Evolutionary conservation across 1,284 basidiomycete genomes (phyloP).

Genomic region (Trametes polyzona): DNA sequence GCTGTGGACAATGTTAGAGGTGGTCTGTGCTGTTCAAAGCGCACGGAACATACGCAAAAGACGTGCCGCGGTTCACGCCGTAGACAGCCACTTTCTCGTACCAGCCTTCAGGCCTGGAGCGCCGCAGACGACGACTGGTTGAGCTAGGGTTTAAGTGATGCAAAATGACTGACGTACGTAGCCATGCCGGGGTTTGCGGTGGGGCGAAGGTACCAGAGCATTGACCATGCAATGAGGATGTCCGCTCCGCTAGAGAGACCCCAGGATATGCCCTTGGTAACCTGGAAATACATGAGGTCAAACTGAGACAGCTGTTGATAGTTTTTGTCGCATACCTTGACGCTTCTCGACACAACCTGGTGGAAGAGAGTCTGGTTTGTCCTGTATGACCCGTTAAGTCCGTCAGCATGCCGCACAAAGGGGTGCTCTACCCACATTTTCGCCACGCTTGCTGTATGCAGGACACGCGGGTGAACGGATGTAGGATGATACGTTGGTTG

Average conservation of each 20-base stretch:
- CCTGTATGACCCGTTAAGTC: constrained; percentile 14
- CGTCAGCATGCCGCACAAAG: not conserved
- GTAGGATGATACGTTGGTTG: too few species aligned
- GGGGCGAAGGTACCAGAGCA: constrained; percentile 36
- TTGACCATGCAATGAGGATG: constrained; percentile 31
- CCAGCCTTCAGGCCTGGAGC: constrained; percentile 14
- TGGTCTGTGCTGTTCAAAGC: not conserved
- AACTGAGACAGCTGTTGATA: not conserved
- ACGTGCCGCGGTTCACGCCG: constrained; percentile 38
- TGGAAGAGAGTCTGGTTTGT: constrained; percentile 23
- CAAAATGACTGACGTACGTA: too few species aligned
- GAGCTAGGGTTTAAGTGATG: too few species aligned
- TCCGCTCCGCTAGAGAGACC: constrained; percentile 28
- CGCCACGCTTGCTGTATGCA: not conserved
- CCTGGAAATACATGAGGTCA: constrained; percentile 18
- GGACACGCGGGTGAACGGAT: too few species aligned
- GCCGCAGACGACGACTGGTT: not conserved
- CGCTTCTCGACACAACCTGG: constrained; percentile 22
- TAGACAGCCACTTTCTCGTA: constrained; percentile 27
- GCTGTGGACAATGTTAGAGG: constrained; percentile 6
- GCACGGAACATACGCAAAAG: constrained; percentile 29
- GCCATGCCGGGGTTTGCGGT: constrained; percentile 33
- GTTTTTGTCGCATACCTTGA: constrained; percentile 17
- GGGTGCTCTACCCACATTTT: not conserved
- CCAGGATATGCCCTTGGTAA: constrained; percentile 31